phyloP scores from a whole-genome alignment of 768 basidiomycete species.

The Mycena epipterygia region DNA sequence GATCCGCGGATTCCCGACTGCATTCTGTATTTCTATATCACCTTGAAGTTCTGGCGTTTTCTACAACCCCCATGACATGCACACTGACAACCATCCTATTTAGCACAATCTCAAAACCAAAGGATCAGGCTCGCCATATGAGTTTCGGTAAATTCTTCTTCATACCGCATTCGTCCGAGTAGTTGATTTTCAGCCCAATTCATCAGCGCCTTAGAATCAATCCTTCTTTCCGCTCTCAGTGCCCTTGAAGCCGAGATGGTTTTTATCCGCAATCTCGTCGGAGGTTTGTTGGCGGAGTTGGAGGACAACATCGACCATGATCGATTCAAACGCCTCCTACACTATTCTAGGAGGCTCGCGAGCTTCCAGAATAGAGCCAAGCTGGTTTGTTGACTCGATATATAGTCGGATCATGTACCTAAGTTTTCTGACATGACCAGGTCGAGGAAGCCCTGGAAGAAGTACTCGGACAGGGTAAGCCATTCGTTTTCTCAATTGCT shows the following conservation, averaged over 20 bases:
- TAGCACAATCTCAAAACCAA: slow-evolving; percentile 89
- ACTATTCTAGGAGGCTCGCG: slow-evolving; percentile 90
- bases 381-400: slow-evolving; percentile 62
- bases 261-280: slow-evolving; percentile 91
- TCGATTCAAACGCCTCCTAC: slow-evolving; percentile 90
- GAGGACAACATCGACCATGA: slow-evolving; percentile 97
- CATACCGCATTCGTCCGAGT: slow-evolving; percentile 9
- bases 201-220: slow-evolving; percentile 91
- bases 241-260: slow-evolving; percentile 98
- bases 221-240: slow-evolving; percentile 90
- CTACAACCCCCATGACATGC: slow-evolving; percentile 16
- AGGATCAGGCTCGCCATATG: slow-evolving; percentile 80
- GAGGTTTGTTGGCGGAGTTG: slow-evolving; percentile 90
- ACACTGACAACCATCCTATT: slow-evolving; percentile 21
- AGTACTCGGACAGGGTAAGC: slow-evolving; percentile 86
- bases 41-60: slow-evolving; percentile 71
- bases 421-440: slow-evolving; percentile 53
- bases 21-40: slow-evolving; percentile 92
- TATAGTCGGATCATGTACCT: background rate
- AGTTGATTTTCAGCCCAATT: slow-evolving; percentile 37
- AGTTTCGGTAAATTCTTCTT: slow-evolving; percentile 76
- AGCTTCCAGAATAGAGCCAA: slow-evolving; percentile 94
- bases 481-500: background rate
- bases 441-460: slow-evolving; percentile 94
- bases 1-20: slow-evolving; percentile 86